Conservation (phyloP, 345 rosid genomes). For the Populus deltoides region DNA sequence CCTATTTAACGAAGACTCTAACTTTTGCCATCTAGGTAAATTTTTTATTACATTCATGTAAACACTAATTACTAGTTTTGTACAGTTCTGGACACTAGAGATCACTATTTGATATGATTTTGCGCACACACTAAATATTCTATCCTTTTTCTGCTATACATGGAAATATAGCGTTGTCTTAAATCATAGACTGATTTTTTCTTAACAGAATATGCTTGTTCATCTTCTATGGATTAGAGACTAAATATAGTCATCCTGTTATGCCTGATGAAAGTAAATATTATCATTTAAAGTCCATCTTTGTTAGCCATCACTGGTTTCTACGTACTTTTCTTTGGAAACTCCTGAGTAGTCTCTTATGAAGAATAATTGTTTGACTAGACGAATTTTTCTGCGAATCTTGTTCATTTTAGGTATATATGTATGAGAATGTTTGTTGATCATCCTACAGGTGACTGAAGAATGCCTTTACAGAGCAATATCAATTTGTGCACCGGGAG, state of each 20-base stretch:
- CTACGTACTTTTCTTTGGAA: neutral
- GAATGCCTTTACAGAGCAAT: constrained; percentile 78
- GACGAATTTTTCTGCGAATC: neutral
- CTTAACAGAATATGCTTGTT: neutral
- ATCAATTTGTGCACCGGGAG: constrained; percentile 80
- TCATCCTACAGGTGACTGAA: constrained; percentile 64
- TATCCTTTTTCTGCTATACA: neutral
- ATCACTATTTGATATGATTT: neutral
- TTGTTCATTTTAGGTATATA: neutral
- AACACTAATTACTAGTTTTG: neutral
- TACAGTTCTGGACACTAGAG: neutral
- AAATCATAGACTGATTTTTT: neutral
- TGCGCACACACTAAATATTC: neutral
- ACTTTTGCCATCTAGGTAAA: neutral
- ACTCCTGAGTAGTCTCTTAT: neutral
- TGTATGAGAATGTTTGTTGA: constrained; percentile 11
- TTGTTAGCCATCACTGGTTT: neutral
- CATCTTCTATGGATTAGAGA: neutral
- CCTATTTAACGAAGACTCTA: neutral
- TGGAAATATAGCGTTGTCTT: neutral
- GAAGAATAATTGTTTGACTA: neutral
- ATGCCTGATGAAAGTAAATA: neutral
- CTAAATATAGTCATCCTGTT: neutral
- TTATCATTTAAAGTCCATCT: neutral
- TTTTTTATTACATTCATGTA: neutral